These are phyloP conservation scores for Mucor plumbeus DNA, from an alignment of 371 early-diverging fungal species.

Conservation along the genomic window DNA sequence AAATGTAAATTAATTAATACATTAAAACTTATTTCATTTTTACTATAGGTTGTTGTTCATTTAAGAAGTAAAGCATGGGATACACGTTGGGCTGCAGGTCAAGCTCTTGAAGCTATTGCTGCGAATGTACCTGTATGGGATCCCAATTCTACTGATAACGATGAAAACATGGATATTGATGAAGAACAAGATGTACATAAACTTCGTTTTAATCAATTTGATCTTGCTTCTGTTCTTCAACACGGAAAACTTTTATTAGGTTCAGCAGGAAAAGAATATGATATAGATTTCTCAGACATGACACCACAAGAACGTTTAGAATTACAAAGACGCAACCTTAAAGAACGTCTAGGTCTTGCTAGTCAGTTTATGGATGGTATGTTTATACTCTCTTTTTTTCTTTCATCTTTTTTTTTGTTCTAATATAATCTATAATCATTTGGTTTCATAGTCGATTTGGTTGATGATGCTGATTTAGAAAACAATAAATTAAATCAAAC, in stretches of 20 bases:
- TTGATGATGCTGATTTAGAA: conserved; percentile 70
- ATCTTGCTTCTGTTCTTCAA: conserved; percentile 81
- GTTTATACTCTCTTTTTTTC: neutral
- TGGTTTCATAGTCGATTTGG: conserved; percentile 64
- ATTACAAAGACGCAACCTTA: conserved; percentile 82
- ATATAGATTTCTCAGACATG: conserved; percentile 79
- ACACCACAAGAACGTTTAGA: conserved; percentile 87
- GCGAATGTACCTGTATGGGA: conserved; percentile 86
- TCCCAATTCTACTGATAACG: conserved; percentile 41
- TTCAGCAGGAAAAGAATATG: conserved; percentile 92
- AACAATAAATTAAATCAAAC: conserved; percentile 29
- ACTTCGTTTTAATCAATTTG: conserved; percentile 79
- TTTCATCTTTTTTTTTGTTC: neutral
- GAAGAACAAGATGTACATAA: conserved; percentile 46
- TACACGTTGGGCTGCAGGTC: conserved; percentile 93
- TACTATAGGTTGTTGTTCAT: conserved; percentile 76
- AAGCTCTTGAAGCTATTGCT: conserved; percentile 91
- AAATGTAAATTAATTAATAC: too few species aligned
- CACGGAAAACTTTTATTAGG: conserved; percentile 86
- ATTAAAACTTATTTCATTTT: too few species aligned
- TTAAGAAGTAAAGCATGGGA: conserved; percentile 92
- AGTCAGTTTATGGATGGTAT: conserved; percentile 90
- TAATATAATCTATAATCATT: neutral
- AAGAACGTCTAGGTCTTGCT: conserved; percentile 85
- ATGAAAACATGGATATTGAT: conserved; percentile 22